Percentiles rank a stretch among this genome's conserved stretches.
Conservation (phyloP, 805 yeast genomes). For the Candida coleopterorum region DNA sequence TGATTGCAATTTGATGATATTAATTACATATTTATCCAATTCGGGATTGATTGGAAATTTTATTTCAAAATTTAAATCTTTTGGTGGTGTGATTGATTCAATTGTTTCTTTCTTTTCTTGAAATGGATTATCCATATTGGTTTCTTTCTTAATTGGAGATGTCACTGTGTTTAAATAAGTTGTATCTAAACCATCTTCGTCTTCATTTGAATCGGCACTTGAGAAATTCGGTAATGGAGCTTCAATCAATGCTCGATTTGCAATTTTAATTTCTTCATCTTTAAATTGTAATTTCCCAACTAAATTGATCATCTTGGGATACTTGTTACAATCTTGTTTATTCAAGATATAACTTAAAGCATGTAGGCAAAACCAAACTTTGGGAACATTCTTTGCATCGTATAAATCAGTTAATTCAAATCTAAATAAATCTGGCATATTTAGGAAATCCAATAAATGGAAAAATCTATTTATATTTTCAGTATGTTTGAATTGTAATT, state of each 20-base stretch:
- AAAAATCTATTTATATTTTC: slow-evolving; percentile 88
- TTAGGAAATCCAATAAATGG: slow-evolving; percentile 59
- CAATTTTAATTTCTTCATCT: slow-evolving; percentile 61
- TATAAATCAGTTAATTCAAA: slow-evolving; percentile 92
- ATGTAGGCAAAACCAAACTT: slow-evolving; percentile 89
- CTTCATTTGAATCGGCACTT: slow-evolving; percentile 30
- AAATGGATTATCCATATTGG: slow-evolving; percentile 7
- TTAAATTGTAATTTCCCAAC: slow-evolving; percentile 60
- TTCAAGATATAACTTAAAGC: slow-evolving; percentile 76
- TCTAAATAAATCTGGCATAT: slow-evolving; percentile 80
- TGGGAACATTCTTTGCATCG: slow-evolving; percentile 88
- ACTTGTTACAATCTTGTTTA: slow-evolving; percentile 39
- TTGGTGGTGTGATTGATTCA: background rate
- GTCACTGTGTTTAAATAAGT: slow-evolving; percentile 20
- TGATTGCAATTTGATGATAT: slow-evolving; percentile 58
- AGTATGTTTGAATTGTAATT: slow-evolving; percentile 80
- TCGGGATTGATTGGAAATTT: slow-evolving; percentile 7
- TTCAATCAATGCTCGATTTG: slow-evolving; percentile 67
- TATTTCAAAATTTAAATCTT: background rate
- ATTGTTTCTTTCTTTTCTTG: background rate
- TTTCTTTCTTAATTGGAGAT: slow-evolving; percentile 12
- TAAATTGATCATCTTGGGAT: slow-evolving; percentile 58
- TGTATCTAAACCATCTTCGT: slow-evolving; percentile 14
- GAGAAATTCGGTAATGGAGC: slow-evolving; percentile 72
- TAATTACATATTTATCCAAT: slow-evolving; percentile 1